Evolutionary conservation across 495 filamentous ascomycete species (phyloP), one percentile per base, ranked within the genome.

Genomic region (Penicillium arizonense): DNA sequence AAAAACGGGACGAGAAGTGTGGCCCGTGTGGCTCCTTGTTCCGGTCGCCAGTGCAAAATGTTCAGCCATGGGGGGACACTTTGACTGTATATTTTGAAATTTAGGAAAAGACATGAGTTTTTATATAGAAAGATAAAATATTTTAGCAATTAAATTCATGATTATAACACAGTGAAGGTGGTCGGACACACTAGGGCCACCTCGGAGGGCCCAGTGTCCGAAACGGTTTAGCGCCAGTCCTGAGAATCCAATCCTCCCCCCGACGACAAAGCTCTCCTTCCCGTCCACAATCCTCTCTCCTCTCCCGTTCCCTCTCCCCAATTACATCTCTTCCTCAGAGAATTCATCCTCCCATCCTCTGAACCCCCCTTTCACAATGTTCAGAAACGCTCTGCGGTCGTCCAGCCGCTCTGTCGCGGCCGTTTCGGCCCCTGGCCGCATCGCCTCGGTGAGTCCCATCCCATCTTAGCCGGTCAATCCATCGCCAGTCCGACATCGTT

Each of bases 371-470:
- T 64, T 72, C 75, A 84, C 62, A 74, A 97, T 98, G 94, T 93
- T 97, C 84, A 90, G 91, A 77, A 96, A 89, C 87, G 92, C 92
- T 82, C 82, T 97, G 78, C 84, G 91, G 77, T 91, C 94, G 82
- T 91, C 90, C 72, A 87, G 86, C 81, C 90, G 91, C 80, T 86
- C 87, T 77, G 87, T 94, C 76, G 90, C 89, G 77, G 91, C 88
- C 76, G 82, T 93, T 80, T 89, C 91, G 87, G 87, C 89, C 69
- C 79, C 86, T 64, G 84, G 90, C 82, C 88, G 91, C 81, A 82
- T 93, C 80, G 86, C 84, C 70, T 86, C 87, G 79, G 93, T 97
- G 90, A 83, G 93, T 93, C 75, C 28, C 64, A 56, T 58, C 62
- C 69, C 70, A 73, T 62, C 52, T 50, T 44, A 53, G 62, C 67